These are phyloP conservation scores for Erodium maritimum DNA, from an alignment of 345 rosid genomes.

Conservation along the genomic window DNA sequence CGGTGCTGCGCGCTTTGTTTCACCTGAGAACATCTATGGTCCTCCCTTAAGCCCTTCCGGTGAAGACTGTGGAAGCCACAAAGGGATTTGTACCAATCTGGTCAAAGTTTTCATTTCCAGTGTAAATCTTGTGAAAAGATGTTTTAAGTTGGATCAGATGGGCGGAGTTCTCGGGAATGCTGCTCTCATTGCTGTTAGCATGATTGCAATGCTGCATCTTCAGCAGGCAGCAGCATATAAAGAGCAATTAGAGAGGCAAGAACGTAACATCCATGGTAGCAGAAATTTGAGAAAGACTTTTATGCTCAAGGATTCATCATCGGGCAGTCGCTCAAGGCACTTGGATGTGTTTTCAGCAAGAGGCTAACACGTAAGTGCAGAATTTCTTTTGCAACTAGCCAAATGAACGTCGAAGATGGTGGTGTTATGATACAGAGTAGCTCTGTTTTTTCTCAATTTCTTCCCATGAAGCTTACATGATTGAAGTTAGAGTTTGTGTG, in stretches of 20 bases:
- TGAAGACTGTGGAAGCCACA: slow-evolving; percentile 15
- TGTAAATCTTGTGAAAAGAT: slow-evolving; percentile 45
- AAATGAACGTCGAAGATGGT: slow-evolving; percentile 1
- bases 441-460: no score
- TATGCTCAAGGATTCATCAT: slow-evolving; percentile 30
- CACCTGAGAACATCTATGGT: slow-evolving; percentile 45
- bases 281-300: slow-evolving; percentile 21
- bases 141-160: slow-evolving; percentile 41
- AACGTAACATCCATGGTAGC: slow-evolving; percentile 20
- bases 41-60: slow-evolving; percentile 27
- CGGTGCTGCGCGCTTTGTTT: slow-evolving; percentile 31
- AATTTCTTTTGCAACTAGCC: slow-evolving; percentile 1
- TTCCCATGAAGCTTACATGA: slow-evolving; percentile 2
- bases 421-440: neutral
- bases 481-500: neutral
- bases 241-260: slow-evolving; percentile 29
- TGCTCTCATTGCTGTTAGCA: slow-evolving; percentile 62
- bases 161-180: slow-evolving; percentile 70
- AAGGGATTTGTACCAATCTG: slow-evolving; percentile 25
- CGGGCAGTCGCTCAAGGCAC: slow-evolving; percentile 24
- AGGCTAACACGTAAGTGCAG: slow-evolving; percentile 32
- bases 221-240: slow-evolving; percentile 36
- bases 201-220: slow-evolving; percentile 67
- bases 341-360: slow-evolving; percentile 72
- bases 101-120: slow-evolving; percentile 40